Base-by-base conservation (phyloP, 1,284 basidiomycete genomes). In the Apiotrichum gracile region DNA sequence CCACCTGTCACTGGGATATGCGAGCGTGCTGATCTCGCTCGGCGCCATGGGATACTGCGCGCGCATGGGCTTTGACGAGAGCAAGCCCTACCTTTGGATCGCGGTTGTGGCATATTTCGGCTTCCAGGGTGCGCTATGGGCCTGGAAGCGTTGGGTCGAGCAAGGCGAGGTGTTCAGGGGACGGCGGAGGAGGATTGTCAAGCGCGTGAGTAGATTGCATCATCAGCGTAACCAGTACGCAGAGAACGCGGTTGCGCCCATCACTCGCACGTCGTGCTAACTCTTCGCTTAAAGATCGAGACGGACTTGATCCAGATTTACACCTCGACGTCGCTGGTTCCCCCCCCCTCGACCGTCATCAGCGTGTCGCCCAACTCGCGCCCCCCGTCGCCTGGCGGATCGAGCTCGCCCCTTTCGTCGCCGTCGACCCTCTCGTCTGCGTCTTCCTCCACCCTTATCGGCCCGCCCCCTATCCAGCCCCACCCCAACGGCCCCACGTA, bases 21-120 rank as follows among this genome's bases (percentile, higher is more conserved):
- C 85, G 12, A 84, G 86, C 52, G 86, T 91, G 39, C 78, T 90
- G 54, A 79, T 91, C 21, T 87, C 89, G 29, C 81, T 80, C 31
- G 85, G 81, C 6, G 88, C 87, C n/a, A 85, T 84, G 22, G 77
- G 87, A 43, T 92, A 93, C 66, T 87, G 88, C 40, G 89, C 85
- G 74, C 85, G 85, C 66, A 78, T 86, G 52, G 83, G 87, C n/a
- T 94, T 92, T 70, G 87, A 92, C 70, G 81, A 85, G 68, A 83
- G 86, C 57, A 92, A 92, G 74, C 81, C 83, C 13, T 82, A 82
- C 34, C 83, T 91, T 24, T 86, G 85, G 81, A 79, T 81, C 22
- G 90, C 88, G 6, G 81, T 93, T 60, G 81, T 85, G 52, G 62
- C 61, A 10, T 73, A 71, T 58, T 61, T 58, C 25, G 51, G 58